Conservation (phyloP, 164 flowering plant genomes). For the Vitis vinifera region DNA sequence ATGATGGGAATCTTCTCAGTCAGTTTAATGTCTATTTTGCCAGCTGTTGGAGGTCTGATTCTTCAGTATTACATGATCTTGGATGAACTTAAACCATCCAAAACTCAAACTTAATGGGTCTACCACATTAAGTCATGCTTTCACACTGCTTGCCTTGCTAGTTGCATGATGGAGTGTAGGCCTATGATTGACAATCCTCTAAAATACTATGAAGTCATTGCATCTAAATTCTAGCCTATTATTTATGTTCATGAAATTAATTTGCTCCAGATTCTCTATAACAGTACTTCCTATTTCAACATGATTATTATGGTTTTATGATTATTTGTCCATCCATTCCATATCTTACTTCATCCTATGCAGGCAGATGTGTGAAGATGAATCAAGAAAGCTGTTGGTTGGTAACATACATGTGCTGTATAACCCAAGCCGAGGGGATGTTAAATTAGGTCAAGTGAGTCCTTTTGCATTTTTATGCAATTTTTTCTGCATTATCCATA, state of each 20-base stretch:
- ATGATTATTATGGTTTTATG: neutral
- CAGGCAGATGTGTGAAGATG: conserved; percentile 53
- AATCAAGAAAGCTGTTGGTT: conserved; percentile 38
- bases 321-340: conserved; percentile 6
- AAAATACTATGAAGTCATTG: neutral
- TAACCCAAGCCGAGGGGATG: conserved; percentile 50
- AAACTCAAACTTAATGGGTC: no score
- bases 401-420: conserved; percentile 59
- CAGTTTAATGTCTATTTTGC: no score
- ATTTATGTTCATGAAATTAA: neutral
- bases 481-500: neutral
- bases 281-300: neutral
- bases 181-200: neutral
- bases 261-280: conserved; percentile 1
- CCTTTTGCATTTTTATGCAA: neutral
- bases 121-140: no score
- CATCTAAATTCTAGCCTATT: neutral
- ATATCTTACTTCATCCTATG: conserved; percentile 25
- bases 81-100: no score
- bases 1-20: no score
- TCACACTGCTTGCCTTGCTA: no score
- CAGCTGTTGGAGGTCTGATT: no score
- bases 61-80: no score
- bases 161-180: no score
- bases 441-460: conserved; percentile 63